Percentiles rank a stretch among this genome's conserved stretches.
Evolutionary conservation across 768 basidiomycete genomes (phyloP).

Genomic region (Naganishia randhawae): DNA sequence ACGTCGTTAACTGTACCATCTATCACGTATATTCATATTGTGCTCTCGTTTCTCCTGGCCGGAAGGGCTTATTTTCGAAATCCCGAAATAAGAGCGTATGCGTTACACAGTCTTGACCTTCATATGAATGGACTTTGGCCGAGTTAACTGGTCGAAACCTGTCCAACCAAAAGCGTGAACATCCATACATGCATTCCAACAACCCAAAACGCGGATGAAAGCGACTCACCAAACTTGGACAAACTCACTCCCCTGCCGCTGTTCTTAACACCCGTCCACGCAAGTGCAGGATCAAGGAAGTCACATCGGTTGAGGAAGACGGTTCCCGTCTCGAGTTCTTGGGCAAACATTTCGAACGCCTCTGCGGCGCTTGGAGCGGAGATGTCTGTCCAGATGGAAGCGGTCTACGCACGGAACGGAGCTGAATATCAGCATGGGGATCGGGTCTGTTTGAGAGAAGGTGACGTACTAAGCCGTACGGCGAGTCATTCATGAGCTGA

Average conservation of each 20-base stretch:
- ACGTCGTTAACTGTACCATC: too few species aligned
- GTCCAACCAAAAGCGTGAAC: not conserved
- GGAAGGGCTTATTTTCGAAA: not conserved
- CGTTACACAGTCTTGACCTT: constrained; percentile 34
- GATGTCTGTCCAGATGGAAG: constrained; percentile 85
- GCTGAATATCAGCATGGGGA: not conserved
- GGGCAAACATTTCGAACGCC: constrained; percentile 66
- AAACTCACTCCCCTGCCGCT: constrained; percentile 87
- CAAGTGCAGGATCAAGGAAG: constrained; percentile 82
- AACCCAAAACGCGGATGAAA: not conserved
- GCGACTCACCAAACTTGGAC: constrained; percentile 67
- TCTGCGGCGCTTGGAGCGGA: constrained; percentile 61
- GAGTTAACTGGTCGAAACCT: constrained; percentile 48
- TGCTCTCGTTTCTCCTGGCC: not conserved
- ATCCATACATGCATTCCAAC: not conserved
- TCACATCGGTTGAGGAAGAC: constrained; percentile 91
- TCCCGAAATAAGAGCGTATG: not conserved
- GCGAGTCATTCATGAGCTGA: constrained; percentile 89
- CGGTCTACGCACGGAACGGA: constrained; percentile 66
- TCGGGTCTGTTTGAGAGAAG: not conserved
- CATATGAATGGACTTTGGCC: constrained; percentile 50
- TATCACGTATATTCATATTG: not conserved
- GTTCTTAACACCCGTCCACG: constrained; percentile 93
- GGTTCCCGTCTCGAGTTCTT: constrained; percentile 79
- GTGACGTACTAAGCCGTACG: constrained; percentile 67